phyloP scores from a whole-genome alignment of 116 monocot species.

The Papilionanthe hybrid region DNA sequence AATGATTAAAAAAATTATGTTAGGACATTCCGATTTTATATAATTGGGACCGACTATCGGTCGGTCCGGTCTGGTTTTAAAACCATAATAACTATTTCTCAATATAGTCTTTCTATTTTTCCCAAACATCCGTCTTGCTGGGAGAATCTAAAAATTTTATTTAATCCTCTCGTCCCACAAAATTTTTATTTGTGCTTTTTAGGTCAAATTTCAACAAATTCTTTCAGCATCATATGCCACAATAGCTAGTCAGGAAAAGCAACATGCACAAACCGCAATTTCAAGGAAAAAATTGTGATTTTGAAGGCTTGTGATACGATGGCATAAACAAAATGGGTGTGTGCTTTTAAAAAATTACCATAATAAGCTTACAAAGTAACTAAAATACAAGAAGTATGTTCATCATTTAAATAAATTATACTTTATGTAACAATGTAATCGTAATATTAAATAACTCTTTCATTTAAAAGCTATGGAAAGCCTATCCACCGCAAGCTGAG shows the following conservation, averaged over 20 bases:
- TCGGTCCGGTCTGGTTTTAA: no score
- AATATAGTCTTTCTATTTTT: background rate
- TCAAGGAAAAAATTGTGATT: background rate
- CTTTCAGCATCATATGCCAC: background rate
- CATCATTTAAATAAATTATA: background rate
- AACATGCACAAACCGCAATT: background rate
- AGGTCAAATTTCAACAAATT: background rate
- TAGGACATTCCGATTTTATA: no score
- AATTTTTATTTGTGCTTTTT: background rate
- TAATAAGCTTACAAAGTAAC: no score
- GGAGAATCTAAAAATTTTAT: background rate
- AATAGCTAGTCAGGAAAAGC: background rate
- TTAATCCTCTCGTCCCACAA: background rate
- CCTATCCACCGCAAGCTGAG: no score
- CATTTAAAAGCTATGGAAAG: no score
- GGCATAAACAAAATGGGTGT: background rate
- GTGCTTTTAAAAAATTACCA: background rate
- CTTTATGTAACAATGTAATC: background rate
- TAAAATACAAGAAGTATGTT: background rate
- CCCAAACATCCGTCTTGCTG: background rate
- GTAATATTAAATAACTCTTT: background rate
- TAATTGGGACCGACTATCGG: no score
- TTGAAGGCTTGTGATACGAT: background rate
- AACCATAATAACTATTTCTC: background rate
- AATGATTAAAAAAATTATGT: no score